These are phyloP conservation scores for Annona cherimola DNA, from an alignment of 164 flowering plant species.

Conservation along the genomic window DNA sequence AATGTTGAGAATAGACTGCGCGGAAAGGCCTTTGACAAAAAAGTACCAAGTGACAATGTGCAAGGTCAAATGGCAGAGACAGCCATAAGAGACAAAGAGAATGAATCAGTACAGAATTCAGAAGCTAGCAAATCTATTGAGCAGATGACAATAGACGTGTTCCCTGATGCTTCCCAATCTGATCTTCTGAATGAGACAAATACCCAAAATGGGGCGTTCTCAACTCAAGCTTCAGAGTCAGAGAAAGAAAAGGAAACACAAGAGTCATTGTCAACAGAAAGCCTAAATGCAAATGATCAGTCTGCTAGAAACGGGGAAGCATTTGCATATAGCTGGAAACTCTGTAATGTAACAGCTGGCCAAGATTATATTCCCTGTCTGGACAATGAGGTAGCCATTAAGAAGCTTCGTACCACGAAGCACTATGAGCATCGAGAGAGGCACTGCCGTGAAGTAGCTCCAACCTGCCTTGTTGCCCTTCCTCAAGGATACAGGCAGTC, in stretches of 20 bases:
- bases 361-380: constrained; percentile 96
- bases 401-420: constrained; percentile 62
- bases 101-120: constrained; percentile 23
- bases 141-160: constrained; percentile 28
- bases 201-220: constrained; percentile 48
- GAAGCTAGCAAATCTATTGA: constrained; percentile 29
- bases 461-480: constrained; percentile 87
- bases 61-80: constrained; percentile 18
- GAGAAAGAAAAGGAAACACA: constrained; percentile 56
- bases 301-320: not conserved
- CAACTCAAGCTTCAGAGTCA: constrained; percentile 71
- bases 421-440: constrained; percentile 98
- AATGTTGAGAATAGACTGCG: not conserved
- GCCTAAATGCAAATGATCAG: constrained; percentile 26
- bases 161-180: constrained; percentile 48
- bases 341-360: constrained; percentile 82
- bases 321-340: constrained; percentile 46
- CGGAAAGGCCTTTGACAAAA: constrained; percentile 8
- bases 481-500: constrained; percentile 78
- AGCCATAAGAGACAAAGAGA: constrained; percentile 19
- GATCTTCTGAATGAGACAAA: constrained; percentile 55
- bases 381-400: constrained; percentile 77
- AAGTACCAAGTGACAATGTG: constrained; percentile 1
- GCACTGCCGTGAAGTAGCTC: constrained; percentile 81
- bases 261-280: constrained; percentile 24